Evolutionary conservation across 2,329 filamentous ascomycete genomes (phyloP).

Genomic region (Ophiostoma himal-ulmi): DNA sequence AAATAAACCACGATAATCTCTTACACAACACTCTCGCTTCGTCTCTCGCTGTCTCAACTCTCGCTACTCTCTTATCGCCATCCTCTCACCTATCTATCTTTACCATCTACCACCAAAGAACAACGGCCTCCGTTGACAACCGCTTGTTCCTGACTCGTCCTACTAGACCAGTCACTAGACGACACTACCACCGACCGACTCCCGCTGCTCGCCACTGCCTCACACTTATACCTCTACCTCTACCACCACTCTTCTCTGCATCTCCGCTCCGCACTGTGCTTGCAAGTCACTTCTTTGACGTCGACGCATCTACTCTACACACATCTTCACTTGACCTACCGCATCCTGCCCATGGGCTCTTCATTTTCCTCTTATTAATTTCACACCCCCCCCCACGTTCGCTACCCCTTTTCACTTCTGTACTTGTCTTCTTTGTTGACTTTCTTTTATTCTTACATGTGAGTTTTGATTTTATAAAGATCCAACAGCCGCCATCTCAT

Average conservation of each 20-base stretch:
- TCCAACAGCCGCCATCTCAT: background rate
- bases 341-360: conserved; percentile 7
- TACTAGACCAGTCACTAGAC: background rate
- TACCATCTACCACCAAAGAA: background rate
- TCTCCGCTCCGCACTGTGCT: background rate
- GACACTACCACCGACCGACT: background rate
- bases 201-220: background rate
- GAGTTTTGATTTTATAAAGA: background rate
- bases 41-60: background rate
- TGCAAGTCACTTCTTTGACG: background rate
- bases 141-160: background rate
- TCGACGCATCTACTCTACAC: background rate
- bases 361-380: background rate
- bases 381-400: conserved; percentile 16
- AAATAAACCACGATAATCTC: conserved; percentile 1
- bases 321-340: background rate
- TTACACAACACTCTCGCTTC: background rate
- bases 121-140: too few relatives aligned
- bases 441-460: background rate
- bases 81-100: background rate
- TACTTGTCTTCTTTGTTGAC: background rate
- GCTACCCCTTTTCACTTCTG: conserved; percentile 9
- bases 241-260: background rate
- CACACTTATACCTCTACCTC: background rate
- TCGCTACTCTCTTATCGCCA: background rate